A percentile compares a stretch with the other conserved stretches of the same genome.
Evolutionary conservation across 192 early-diverging fungal species (phyloP).

Genomic region (Linnemannia exigua): DNA sequence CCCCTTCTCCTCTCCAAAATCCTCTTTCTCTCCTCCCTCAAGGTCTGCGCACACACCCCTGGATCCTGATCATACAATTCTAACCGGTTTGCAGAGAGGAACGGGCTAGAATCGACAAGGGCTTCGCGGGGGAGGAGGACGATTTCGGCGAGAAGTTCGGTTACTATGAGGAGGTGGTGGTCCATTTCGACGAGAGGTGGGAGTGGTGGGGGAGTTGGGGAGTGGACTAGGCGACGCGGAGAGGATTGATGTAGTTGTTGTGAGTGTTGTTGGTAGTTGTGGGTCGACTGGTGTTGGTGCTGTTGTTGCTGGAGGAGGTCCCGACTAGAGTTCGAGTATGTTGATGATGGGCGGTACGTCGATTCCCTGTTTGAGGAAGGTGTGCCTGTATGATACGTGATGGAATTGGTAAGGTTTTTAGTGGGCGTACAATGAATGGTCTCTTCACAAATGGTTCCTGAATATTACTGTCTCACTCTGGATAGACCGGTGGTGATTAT

Average conservation of each 20-base stretch:
- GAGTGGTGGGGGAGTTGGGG: not conserved
- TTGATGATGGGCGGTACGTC: not conserved
- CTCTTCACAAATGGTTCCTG: too few relatives aligned
- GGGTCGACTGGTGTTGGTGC: not conserved
- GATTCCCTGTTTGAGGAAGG: not conserved
- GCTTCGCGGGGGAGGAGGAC: slow-evolving; percentile 9
- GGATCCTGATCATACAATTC: slow-evolving; percentile 25
- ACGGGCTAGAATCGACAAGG: slow-evolving; percentile 9
- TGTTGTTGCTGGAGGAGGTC: not conserved
- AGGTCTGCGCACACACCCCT: not conserved
- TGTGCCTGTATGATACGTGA: not conserved
- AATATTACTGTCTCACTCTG: not conserved
- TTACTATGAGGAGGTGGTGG: not conserved
- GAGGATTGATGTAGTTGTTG: not conserved
- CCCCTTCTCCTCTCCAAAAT: slow-evolving; percentile 13
- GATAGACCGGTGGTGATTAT: not conserved
- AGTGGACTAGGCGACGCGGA: not conserved
- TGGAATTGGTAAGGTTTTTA: not conserved
- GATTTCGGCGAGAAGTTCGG: slow-evolving; percentile 13
- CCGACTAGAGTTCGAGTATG: not conserved
- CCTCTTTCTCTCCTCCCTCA: slow-evolving; percentile 15
- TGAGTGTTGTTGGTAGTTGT: not conserved
- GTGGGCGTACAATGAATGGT: not conserved
- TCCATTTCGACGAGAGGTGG: slow-evolving; percentile 10
- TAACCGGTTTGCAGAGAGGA: slow-evolving; percentile 1